Conservation (phyloP, 352 stramenopile genomes). For the Globisporangium iwayamae region DNA sequence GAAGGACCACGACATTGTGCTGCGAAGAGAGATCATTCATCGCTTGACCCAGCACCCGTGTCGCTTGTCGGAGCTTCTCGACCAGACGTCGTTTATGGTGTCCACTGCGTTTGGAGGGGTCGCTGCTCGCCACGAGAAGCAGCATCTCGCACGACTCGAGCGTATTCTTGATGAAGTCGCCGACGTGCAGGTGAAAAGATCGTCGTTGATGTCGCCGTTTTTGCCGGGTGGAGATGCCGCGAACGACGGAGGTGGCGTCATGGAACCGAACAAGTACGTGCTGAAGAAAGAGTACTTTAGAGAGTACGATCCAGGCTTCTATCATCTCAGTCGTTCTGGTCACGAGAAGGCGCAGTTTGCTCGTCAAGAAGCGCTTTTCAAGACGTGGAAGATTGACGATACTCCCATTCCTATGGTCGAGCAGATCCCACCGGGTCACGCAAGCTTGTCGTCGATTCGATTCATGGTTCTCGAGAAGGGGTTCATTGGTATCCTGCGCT, state of each 20-base stretch:
- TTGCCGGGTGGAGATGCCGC: slow-evolving; percentile 29
- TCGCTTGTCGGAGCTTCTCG: slow-evolving; percentile 66
- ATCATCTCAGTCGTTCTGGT: slow-evolving; percentile 66
- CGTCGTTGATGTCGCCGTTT: slow-evolving; percentile 29
- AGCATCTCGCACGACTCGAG: slow-evolving; percentile 61
- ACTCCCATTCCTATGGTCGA: slow-evolving; percentile 63
- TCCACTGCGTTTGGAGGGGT: slow-evolving; percentile 65
- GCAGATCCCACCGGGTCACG: slow-evolving; percentile 49
- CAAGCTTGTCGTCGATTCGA: slow-evolving; percentile 47
- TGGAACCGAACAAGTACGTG: slow-evolving; percentile 74
- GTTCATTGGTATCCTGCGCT: slow-evolving; percentile 57
- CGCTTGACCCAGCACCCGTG: slow-evolving; percentile 71
- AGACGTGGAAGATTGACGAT: slow-evolving; percentile 71
- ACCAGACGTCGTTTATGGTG: slow-evolving; percentile 76
- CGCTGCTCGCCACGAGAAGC: slow-evolving; percentile 55
- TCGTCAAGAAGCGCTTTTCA: slow-evolving; percentile 80
- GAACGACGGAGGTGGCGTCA: slow-evolving; percentile 33
- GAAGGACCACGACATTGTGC: slow-evolving; percentile 49
- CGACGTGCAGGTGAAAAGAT: slow-evolving; percentile 57
- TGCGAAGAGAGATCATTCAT: slow-evolving; percentile 88
- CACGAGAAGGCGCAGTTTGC: slow-evolving; percentile 81
- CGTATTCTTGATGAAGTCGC: slow-evolving; percentile 68
- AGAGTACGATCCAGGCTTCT: slow-evolving; percentile 82
- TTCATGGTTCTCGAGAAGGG: slow-evolving; percentile 61
- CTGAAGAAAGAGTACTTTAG: slow-evolving; percentile 75